Evolutionary conservation across 2,329 filamentous ascomycete genomes (phyloP), one percentile per base, ranked within the genome.

Genomic region (Ophiostoma triangulosporum): DNA sequence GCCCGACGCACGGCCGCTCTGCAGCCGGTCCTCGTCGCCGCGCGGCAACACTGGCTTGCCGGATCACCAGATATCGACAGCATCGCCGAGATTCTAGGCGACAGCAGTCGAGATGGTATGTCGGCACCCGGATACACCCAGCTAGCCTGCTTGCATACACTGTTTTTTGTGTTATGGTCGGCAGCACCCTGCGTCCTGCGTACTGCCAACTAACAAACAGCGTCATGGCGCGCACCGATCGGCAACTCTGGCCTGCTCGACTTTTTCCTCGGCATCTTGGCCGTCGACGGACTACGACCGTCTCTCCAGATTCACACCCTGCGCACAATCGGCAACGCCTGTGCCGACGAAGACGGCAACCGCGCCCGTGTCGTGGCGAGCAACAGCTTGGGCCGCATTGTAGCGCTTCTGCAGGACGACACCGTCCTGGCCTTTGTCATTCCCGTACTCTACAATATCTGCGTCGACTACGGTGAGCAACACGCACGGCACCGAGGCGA

Each of bases 311-410:
- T 77, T 7, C 79, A 83, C 53, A 65, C 73, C 7, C 66, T 83
- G 15, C 75, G 80, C 24, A 64, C 82, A 20, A 69, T 80, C 15
- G 80, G 80, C 14, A 84, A 84, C 62, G 76, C 76, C 9, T 82
- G 77, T 57, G 80, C 80, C 20, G 80, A 83, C 58, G 77, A 75
- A 58, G 78, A 84, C 61, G 73, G 77, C 56, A 84, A 83, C 59
- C 71, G 80, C 54, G 74, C 70, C 6, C 71, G 73, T 0, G 70
- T 83, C 2, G 70, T 82, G 4, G 66, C 72, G 0, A 70, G 71
- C 14, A 70, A 70, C 48, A 69, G 71, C 24, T 61, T 83, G 12
- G 60, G 65, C 3, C 64, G 67, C 31, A 68, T 84, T 53, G 72
- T 78, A 31, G 59, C 65, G 3, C 68, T 77, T 33, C 64, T 83